A percentile compares a stretch with the other conserved stretches of the same genome.
phyloP scores from a whole-genome alignment of 2,329 filamentous ascomycete genomes.

The Trichoderma brevicompactum region DNA sequence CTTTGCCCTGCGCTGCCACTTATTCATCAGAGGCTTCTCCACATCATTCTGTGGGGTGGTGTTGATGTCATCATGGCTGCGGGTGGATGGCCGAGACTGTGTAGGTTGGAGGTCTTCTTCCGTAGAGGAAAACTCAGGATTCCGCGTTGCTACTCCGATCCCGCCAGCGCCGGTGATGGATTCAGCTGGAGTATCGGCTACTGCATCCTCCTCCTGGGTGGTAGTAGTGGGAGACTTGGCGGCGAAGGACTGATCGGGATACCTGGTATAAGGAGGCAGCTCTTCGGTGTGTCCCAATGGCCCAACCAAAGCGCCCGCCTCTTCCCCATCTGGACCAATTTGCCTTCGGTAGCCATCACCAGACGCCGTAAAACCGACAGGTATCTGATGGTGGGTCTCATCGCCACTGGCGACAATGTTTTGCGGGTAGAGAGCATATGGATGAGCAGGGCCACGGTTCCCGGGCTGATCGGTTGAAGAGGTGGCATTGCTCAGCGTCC shows the following conservation, averaged over 20 bases:
- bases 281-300: slow-evolving; percentile 89
- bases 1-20: slow-evolving; percentile 59
- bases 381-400: slow-evolving; percentile 56
- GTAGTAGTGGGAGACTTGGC: slow-evolving; percentile 51
- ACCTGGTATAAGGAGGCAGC: slow-evolving; percentile 87
- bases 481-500: slow-evolving; percentile 70
- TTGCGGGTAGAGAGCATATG: slow-evolving; percentile 85
- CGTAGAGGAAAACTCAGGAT: slow-evolving; percentile 65
- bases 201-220: slow-evolving; percentile 32
- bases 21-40: slow-evolving; percentile 54
- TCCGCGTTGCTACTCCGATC: slow-evolving; percentile 62
- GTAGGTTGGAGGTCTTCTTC: slow-evolving; percentile 58
- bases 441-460: slow-evolving; percentile 70
- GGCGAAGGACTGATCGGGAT: slow-evolving; percentile 73
- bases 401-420: slow-evolving; percentile 64
- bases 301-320: slow-evolving; percentile 83
- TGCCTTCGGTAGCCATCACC: slow-evolving; percentile 71
- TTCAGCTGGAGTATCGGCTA: slow-evolving; percentile 14
- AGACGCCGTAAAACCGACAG: slow-evolving; percentile 75
- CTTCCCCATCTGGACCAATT: slow-evolving; percentile 79
- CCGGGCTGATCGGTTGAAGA: slow-evolving; percentile 61
- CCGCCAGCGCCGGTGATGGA: slow-evolving; percentile 62
- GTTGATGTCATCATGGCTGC: slow-evolving; percentile 60
- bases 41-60: slow-evolving; percentile 50
- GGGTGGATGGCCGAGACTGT: slow-evolving; percentile 55